Percentiles rank a stretch among this genome's conserved stretches.
Evolutionary conservation across 2,329 filamentous ascomycete genomes (phyloP).

Genomic region (Sclerotinia minor): DNA sequence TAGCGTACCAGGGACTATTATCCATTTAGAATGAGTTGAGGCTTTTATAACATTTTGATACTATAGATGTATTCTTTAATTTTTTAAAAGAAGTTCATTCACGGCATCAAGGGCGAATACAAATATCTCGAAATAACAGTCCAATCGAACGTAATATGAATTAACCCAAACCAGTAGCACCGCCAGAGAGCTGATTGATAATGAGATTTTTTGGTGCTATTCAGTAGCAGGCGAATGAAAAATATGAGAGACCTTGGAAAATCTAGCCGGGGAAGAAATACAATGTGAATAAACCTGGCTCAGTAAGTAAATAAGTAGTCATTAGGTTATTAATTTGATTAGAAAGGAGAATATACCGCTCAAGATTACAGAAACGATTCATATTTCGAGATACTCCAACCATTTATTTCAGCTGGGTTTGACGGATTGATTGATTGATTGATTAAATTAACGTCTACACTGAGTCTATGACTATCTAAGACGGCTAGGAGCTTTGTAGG

Average conservation of each 20-base stretch:
- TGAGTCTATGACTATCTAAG: too few species aligned
- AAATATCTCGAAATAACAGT: slow-evolving; percentile 56
- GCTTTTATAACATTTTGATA: neutral
- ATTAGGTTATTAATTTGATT: neutral
- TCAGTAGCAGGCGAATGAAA: slow-evolving; percentile 72
- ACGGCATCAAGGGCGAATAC: slow-evolving; percentile 1
- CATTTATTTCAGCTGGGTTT: slow-evolving; percentile 49
- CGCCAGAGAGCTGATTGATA: slow-evolving; percentile 73
- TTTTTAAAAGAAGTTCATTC: neutral
- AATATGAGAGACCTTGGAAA: slow-evolving; percentile 55
- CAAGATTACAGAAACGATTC: too few species aligned
- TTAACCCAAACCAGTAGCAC: slow-evolving; percentile 62
- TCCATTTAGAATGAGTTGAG: neutral
- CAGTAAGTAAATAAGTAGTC: neutral
- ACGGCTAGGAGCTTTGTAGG: too few species aligned
- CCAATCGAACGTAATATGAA: slow-evolving; percentile 78
- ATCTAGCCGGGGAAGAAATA: slow-evolving; percentile 58
- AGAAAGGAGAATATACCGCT: slow-evolving; percentile 45
- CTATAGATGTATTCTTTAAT: neutral
- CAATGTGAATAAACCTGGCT: slow-evolving; percentile 42
- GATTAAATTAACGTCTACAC: too few species aligned
- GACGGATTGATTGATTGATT: too few species aligned
- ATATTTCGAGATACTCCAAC: too few species aligned
- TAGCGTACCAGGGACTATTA: slow-evolving; percentile 61
- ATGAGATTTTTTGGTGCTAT: slow-evolving; percentile 66